phyloP scores from a whole-genome alignment of 495 filamentous ascomycete species.

The Xylaria palmicola region DNA sequence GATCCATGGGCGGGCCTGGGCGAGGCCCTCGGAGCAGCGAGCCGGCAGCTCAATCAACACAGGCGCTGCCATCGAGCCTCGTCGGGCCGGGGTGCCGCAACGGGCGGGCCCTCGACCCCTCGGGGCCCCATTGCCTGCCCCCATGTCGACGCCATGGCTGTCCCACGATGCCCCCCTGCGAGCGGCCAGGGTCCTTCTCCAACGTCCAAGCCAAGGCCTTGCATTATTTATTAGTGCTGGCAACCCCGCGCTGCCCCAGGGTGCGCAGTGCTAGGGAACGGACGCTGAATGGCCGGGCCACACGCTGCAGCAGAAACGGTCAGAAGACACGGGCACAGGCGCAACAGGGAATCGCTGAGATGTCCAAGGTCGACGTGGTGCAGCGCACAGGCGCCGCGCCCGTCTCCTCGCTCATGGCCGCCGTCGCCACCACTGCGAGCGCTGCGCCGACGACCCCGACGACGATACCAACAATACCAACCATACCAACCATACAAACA shows the following conservation, averaged over 20 bases:
- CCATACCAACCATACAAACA: too few relatives aligned
- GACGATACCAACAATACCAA: constrained; percentile 10
- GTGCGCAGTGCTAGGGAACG: constrained; percentile 24
- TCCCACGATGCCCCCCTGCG: neutral
- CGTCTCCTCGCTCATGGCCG: constrained; percentile 31
- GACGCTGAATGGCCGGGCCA: constrained; percentile 37
- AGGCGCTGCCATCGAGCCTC: constrained; percentile 17
- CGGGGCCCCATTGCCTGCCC: neutral
- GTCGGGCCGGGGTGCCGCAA: constrained; percentile 35
- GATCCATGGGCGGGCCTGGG: constrained; percentile 6
- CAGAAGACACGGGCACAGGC: constrained; percentile 31
- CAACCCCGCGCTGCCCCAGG: constrained; percentile 33
- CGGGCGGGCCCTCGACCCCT: constrained; percentile 1
- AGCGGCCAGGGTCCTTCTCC: neutral
- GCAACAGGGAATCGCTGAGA: constrained; percentile 28
- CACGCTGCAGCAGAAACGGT: constrained; percentile 23
- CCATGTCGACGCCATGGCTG: neutral
- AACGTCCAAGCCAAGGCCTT: constrained; percentile 8
- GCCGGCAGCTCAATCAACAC: constrained; percentile 33
- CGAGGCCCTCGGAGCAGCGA: constrained; percentile 29
- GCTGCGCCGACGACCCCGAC: constrained; percentile 15
- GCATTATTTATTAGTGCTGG: constrained; percentile 34
- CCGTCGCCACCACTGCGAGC: constrained; percentile 19
- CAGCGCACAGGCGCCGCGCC: constrained; percentile 25
- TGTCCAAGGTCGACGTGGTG: constrained; percentile 38